Evolutionary conservation across 176 grass and related monocot genomes (phyloP).

Genomic region (Alloteropsis semialata): DNA sequence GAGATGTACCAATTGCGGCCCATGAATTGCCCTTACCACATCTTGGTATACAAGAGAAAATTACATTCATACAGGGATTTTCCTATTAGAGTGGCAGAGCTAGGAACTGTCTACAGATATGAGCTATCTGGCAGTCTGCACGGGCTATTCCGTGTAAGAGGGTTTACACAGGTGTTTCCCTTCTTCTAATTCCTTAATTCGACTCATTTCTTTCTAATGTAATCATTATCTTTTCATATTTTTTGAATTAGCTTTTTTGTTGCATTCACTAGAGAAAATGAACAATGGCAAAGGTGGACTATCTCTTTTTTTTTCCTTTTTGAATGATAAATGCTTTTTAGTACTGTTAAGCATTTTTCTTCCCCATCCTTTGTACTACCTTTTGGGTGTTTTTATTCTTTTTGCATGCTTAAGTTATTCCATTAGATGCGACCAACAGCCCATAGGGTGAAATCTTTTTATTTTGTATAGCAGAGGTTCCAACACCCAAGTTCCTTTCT

Average conservation of each 20-base stretch:
- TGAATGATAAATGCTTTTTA: background rate
- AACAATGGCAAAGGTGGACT: background rate
- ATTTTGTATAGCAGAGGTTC: background rate
- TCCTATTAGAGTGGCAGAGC: slow-evolving; percentile 86
- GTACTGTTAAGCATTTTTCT: background rate
- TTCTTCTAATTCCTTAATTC: slow-evolving; percentile 1
- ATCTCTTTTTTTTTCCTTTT: background rate
- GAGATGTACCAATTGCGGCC: slow-evolving; percentile 92
- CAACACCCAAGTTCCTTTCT: background rate
- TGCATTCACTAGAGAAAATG: background rate
- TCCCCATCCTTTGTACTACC: background rate
- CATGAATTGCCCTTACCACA: slow-evolving; percentile 98
- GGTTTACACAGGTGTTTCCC: slow-evolving; percentile 85
- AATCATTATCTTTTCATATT: background rate
- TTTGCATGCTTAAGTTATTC: background rate
- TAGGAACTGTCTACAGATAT: slow-evolving; percentile 98
- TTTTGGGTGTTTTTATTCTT: background rate
- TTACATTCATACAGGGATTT: slow-evolving; percentile 91
- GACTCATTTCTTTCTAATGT: background rate
- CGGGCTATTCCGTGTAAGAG: slow-evolving; percentile 93
- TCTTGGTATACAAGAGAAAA: slow-evolving; percentile 94
- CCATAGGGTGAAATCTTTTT: background rate
- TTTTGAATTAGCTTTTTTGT: background rate
- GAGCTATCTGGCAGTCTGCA: slow-evolving; percentile 91
- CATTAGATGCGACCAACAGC: background rate